Evolutionary conservation across 2,329 filamentous ascomycete genomes (phyloP), one percentile per base, ranked within the genome.

Genomic region (Podosphaera leucotricha): DNA sequence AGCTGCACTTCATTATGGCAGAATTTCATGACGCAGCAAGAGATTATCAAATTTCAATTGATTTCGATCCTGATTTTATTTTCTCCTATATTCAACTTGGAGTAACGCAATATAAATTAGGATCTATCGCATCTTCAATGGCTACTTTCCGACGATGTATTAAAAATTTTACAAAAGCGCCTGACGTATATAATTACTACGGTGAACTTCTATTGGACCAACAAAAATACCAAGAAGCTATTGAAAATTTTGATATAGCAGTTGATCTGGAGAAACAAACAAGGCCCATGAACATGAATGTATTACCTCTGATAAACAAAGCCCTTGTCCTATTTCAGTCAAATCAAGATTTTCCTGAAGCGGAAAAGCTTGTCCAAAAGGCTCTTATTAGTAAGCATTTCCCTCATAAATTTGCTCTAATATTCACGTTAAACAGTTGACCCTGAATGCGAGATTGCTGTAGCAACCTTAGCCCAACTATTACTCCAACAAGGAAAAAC

Each of bases 81-180:
- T 98, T 93, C 72, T 95, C 87, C 6, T 90, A 98, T 66, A 98
- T 98, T 57, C 90, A 98, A 64, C 81, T 98, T 38, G 90, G 90
- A 61, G 90, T 98, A 43, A 98, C 90, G 42, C 90, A 98, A 64
- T 98, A 98, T 70, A 98, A 98, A 77, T 92, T 95, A 80, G 90
- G 90, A 53, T 93, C 84, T 24, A 81, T 98, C 46, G 90, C 90
- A 6, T 94, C 86, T 7, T 93, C 86, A 40, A 95, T 95, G 85
- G 87, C 90, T 30, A 98, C 90, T 5, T 95, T 98, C 77, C 76
- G 87, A 54, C 74, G 86, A 50, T 93, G 85, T 63, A 86, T 94
- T 62, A 98, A 95, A 77, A 94, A 93, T 66, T 98, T 98, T 59
- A 81, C 85, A 57, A 82, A 87, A 59, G 83, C 92, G 10, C 86